Base-by-base conservation (phyloP, 1,284 basidiomycete species). In the Meira nashicola region DNA sequence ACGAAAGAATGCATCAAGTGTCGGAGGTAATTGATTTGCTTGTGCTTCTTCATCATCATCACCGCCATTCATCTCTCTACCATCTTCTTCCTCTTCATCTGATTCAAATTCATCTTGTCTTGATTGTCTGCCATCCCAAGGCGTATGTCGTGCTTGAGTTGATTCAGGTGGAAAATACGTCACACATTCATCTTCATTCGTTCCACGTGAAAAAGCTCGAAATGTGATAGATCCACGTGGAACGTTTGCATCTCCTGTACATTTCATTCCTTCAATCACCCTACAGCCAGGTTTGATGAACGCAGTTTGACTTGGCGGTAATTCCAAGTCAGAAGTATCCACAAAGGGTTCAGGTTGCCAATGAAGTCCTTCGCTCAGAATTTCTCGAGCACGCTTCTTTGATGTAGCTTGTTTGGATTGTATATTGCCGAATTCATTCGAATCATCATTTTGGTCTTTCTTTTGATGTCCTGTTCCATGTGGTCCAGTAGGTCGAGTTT, bases 141-240 rank as follows among this genome's bases (percentile, higher is more conserved):
- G 50, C 12, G 46, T n/a, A 48, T 21, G 23, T 8, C 25, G 17
- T 25, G 46, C n/a, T 23, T 23, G 25, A 8, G n/a, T 14, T 21
- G 46, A 2, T 17, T 23, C 46, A 17, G 46, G 46, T 23, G 46
- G 23, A 23, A 17, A 48, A 12, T 48, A 23, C 6, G 46, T 5
- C 12, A 48, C 12, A 25, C 46, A 48, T 21, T 55, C 57, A 53
- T 63, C 65, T 15, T 65, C 19, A 23, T 59, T 57, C 7, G 64
- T 64, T 59, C 68, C 68, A 17, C 63, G 62, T 38, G 70, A 63
- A 39, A 71, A 71, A 11, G 70, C 70, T 12, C 70, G 41, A 60
- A 66, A 71, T 0, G 65, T 65, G 7, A 71, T 51, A 19, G 63
- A 62, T 1, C 70, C 70, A 8, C 70, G 60, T 12, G 68, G 70